These are phyloP conservation scores for Kandelia obovata DNA, from an alignment of 345 rosid genomes.

Conservation along the genomic window DNA sequence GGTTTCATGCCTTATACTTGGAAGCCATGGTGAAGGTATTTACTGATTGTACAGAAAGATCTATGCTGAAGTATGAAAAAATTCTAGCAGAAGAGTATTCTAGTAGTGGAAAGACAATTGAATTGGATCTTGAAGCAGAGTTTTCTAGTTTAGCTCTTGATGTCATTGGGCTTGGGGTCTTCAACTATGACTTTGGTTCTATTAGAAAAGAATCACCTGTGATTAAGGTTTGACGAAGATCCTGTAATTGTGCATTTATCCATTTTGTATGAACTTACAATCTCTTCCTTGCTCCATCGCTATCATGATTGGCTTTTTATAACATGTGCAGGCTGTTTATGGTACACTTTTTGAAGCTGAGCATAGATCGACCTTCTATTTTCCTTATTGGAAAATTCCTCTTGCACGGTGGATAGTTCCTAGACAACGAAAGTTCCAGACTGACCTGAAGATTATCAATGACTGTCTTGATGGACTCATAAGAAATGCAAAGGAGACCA, in stretches of 20 bases:
- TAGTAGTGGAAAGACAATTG: constrained; percentile 41
- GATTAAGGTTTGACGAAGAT: constrained; percentile 56
- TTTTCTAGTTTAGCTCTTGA: constrained; percentile 93
- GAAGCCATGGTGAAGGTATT: constrained; percentile 89
- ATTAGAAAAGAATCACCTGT: constrained; percentile 92
- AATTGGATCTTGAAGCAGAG: constrained; percentile 90
- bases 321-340: constrained; percentile 69
- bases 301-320: background rate
- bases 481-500: constrained; percentile 84
- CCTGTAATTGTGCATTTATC: constrained; percentile 2
- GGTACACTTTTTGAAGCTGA: constrained; percentile 98
- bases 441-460: constrained; percentile 80
- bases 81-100: constrained; percentile 45
- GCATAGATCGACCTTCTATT: constrained; percentile 91
- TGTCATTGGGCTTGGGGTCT: constrained; percentile 91
- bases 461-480: constrained; percentile 94
- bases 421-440: constrained; percentile 76
- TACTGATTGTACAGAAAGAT: constrained; percentile 68
- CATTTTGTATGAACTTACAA: background rate
- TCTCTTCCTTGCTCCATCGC: background rate
- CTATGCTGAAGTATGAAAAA: constrained; percentile 66
- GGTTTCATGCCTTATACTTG: constrained; percentile 70
- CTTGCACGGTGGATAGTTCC: constrained; percentile 89
- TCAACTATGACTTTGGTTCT: constrained; percentile 92
- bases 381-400: constrained; percentile 95